Evolutionary conservation across 2,329 filamentous ascomycete genomes (phyloP), one percentile per base, ranked within the genome.

Genomic region (Xylaria polymorpha): DNA sequence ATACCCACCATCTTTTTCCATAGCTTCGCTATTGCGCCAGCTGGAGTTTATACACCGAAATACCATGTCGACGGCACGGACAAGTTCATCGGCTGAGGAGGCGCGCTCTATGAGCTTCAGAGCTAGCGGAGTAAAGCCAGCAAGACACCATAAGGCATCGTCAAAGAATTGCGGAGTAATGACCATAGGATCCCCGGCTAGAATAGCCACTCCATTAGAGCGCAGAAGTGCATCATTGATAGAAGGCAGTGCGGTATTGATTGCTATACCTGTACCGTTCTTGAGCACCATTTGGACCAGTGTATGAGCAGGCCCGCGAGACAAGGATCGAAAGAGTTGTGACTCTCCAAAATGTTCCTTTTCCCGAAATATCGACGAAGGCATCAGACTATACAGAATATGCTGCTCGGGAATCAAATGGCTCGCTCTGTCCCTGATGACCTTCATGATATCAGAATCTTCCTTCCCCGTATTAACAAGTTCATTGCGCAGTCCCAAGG

Each of bases 11-110:
- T 97, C 94, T 75, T 93, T 91, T 80, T 99, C 96, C 92, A 99
- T 98, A 32, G 96, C 94, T 79, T 99, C 97, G 74, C 96, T 98
- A 73, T 98, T 98, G 72, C 96, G 89, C 96, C 97, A 99, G 78
- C 92, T 98, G 72, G 92, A 91, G 73, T 92, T 91, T 59, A 98
- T 92, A 69, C 93, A 93, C 72, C 92, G 89, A 71, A 98, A 94
- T 32, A 97, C 85, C 75, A 97, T 92, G 75, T 97, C 90, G 2
- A 97, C 90, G 1, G 94, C 90, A 63, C 92, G 87, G 10, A 94
- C 82, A 35, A 94, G 89, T 53, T 90, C 90, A 58, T 94, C 89
- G 8, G 88, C 85, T 0, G 89, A 91, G 2, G 85, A 85, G 1
- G 96, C 91, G 41, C 91, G 86, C 77, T 98, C 94, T 7, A 99